Percentiles rank a stretch among this genome's conserved stretches.
phyloP scores from a whole-genome alignment of 1,284 basidiomycete species.

The Trametes sp. region DNA sequence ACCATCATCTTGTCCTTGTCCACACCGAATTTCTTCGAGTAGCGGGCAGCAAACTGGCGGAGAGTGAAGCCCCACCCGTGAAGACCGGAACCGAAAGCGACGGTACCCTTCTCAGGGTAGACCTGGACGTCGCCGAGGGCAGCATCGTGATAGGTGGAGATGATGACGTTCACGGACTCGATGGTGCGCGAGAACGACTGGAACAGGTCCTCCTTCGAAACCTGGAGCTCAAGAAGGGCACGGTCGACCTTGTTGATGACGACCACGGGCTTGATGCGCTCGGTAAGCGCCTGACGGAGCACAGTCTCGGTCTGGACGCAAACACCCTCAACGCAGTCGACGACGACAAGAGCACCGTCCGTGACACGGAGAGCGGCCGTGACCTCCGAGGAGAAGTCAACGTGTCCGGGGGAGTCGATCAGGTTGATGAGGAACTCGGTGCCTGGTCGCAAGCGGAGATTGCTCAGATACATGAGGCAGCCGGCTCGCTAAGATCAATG shows the following conservation, averaged over 20 bases:
- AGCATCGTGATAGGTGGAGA: constrained; percentile 96
- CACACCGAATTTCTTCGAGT: constrained; percentile 99
- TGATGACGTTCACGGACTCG: constrained; percentile 98
- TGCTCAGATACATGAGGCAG: constrained; percentile 34
- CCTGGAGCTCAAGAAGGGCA: constrained; percentile 98
- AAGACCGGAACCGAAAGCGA: constrained; percentile 99
- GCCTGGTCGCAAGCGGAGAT: constrained; percentile 55
- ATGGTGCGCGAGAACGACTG: constrained; percentile 98
- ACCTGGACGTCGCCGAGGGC: constrained; percentile 99
- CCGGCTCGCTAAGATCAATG: constrained; percentile 29
- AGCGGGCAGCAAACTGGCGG: constrained; percentile 94
- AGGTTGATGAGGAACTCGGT: constrained; percentile 99
- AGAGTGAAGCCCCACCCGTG: constrained; percentile 99
- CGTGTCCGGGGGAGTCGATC: constrained; percentile 99
- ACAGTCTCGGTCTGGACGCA: constrained; percentile 99
- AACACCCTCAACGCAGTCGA: constrained; percentile 99
- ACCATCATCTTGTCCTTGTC: constrained; percentile 98
- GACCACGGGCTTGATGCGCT: constrained; percentile 99
- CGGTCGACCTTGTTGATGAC: constrained; percentile 99
- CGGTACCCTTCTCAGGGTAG: constrained; percentile 98
- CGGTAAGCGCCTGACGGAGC: constrained; percentile 94
- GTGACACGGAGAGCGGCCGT: constrained; percentile 99
- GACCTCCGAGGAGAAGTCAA: constrained; percentile 99
- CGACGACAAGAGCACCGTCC: constrained; percentile 98
- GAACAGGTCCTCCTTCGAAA: constrained; percentile 96